Evolutionary conservation across 2,329 filamentous ascomycete genomes (phyloP).

Genomic region (Aspergillus pseudotamarii): DNA sequence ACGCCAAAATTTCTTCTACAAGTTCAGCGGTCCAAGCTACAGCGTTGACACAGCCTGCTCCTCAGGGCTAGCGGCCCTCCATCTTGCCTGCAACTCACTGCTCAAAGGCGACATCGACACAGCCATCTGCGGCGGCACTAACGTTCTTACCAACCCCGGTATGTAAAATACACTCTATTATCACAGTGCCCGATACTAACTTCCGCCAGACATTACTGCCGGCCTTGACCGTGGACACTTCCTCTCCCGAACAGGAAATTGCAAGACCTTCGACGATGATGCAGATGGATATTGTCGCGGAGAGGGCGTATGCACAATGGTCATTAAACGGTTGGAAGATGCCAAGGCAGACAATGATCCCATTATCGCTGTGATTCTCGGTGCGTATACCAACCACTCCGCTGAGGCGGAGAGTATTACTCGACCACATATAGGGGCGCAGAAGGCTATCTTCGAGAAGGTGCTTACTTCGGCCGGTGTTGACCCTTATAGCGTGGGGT

Average conservation of each 20-base stretch:
- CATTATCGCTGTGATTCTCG: conserved; percentile 72
- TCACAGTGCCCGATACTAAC: background rate
- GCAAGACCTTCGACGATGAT: conserved; percentile 78
- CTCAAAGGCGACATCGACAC: conserved; percentile 79
- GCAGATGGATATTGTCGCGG: conserved; percentile 83
- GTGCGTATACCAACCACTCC: conserved; percentile 78
- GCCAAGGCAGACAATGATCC: conserved; percentile 73
- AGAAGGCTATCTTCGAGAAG: conserved; percentile 69
- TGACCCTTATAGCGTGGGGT: conserved; percentile 75
- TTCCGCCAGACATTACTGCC: conserved; percentile 46
- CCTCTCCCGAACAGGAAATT: conserved; percentile 69
- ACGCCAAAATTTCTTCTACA: conserved; percentile 64
- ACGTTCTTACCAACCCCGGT: conserved; percentile 76
- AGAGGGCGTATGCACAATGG: conserved; percentile 72
- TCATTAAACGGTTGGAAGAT: conserved; percentile 79
- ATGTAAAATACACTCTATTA: conserved; percentile 51
- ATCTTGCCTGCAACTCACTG: conserved; percentile 71
- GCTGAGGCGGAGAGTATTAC: conserved; percentile 82
- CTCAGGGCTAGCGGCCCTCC: conserved; percentile 71
- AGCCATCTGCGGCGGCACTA: conserved; percentile 76
- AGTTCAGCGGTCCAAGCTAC: conserved; percentile 72
- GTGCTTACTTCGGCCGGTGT: conserved; percentile 74
- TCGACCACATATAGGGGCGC: conserved; percentile 76
- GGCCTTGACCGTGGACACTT: conserved; percentile 77
- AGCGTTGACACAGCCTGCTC: conserved; percentile 80